Base-by-base conservation (phyloP, 1,284 basidiomycete species). In the Boletellus deceptivus region DNA sequence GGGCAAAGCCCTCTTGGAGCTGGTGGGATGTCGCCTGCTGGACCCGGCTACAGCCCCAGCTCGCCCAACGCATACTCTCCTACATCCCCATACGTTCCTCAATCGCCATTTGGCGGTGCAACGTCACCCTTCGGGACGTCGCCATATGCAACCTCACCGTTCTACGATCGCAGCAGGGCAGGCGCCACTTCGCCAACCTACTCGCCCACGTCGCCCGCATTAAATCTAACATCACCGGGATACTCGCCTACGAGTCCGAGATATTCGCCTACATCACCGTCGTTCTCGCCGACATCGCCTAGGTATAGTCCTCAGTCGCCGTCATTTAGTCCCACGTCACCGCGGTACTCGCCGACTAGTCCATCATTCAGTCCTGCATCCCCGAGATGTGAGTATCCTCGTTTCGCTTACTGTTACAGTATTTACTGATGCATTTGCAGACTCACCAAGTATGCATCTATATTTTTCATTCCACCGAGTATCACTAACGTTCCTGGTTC, bases 161-260 rank as follows among this genome's bases (percentile, higher is more conserved):
- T 85, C 72, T 90, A 86, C 63, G 86, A 89, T 63, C 80, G 83
- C 39, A 73, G 69, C 52, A 75, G 78, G 45, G 73, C 82, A 10
- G 78, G 29, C 29, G 29, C 85, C 2, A 91, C 89, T 1, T 91
- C 89, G 0, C 91, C 91, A 1, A 90, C 89, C 0, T 93, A 93
- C 68, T 91, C 89, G 7, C 92, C 92, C 0, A 92, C 91, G 8
- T 89, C 86, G 6, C 89, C 89, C 11, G 81, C 81, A 8, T 82
- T 91, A 55, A 87, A 88, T 57, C 76, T 88, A 31, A 91, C 90
- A 2, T 89, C 88, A 11, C 91, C 89, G 4, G 83, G 83, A 16
- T 93, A 92, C 65, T 94, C 92, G 3, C 93, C 93, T 0, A 91
- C 92, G 2, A 93, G 90, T 58, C 92, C 92, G 25, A 78, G 84